Evolutionary conservation across 495 filamentous ascomycete species (phyloP), one percentile per base, ranked within the genome.

Genomic region (Amphirosellinia nigrospora): DNA sequence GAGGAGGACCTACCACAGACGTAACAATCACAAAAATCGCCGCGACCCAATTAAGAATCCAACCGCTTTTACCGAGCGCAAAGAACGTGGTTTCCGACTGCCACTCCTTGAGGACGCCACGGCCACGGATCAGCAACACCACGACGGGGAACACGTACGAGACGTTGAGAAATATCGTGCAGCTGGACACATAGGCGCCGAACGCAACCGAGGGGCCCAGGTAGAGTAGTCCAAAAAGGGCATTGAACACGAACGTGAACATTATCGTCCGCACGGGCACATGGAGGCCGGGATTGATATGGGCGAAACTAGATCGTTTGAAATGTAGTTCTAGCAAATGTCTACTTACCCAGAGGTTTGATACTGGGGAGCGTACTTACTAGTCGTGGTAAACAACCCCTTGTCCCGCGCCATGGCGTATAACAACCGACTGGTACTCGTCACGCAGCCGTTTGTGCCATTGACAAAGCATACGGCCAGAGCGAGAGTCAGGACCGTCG

Each of bases 351-450:
- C 9, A 56, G 26, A 13, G 52, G 10, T 41, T 3, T 36, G 34
- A 7, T n/a, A 9, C 53, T 45, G 39, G 19, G 15, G 8, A 11
- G 23, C 21, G 30, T 53, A 64, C 74, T 71, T 70, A 80, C 78
- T 73, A 81, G 43, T 76, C 63, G 69, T 81, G 84, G 64, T 71
- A 77, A 0, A 84, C 82, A 3, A 88, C 78, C 87, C 86, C 67
- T 84, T 84, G 65, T 89, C 87, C n/a, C 87, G 82, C n/a, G 86
- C 83, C 71, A 89, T 88, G 0, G 86, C 82, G 81, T 84, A 88
- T 13, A 83, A 79, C 32, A 88, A 69, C 11, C 86, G 79, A 10
- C 86, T 88, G 38, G 86, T 81, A 36, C 84, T 88, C 21, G 86
- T 87, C 7, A 88, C 73, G 28, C 74, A 78, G 11, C 73, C 78